Evolutionary conservation across 2,329 filamentous ascomycete genomes (phyloP).

Genomic region (Pseudocercospora musae): DNA sequence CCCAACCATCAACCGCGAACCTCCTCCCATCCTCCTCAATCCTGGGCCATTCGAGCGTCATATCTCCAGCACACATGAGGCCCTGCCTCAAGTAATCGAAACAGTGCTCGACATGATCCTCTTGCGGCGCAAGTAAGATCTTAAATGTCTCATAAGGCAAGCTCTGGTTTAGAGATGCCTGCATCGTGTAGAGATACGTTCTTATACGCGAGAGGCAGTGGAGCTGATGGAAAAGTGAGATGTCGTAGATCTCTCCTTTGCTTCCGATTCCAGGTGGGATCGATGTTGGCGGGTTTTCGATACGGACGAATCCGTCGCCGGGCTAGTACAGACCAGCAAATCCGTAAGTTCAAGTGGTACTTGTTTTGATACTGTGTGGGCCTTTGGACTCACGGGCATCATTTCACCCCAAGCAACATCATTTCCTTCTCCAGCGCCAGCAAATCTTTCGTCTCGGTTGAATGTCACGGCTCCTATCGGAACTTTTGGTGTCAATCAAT

Average conservation of each 20-base stretch:
- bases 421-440: conserved; percentile 19
- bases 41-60: conserved; percentile 34
- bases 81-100: conserved; percentile 33
- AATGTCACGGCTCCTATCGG: conserved; percentile 19
- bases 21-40: conserved; percentile 30
- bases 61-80: conserved; percentile 30
- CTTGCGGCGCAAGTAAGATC: conserved; percentile 22
- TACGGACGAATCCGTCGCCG: conserved; percentile 36
- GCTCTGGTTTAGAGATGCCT: conserved; percentile 61
- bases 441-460: conserved; percentile 27
- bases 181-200: conserved; percentile 81
- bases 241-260: conserved; percentile 31
- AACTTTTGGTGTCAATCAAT: not conserved
- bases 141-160: conserved; percentile 20
- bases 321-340: conserved; percentile 6
- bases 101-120: conserved; percentile 31
- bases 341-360: not conserved
- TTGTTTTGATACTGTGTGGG: no score
- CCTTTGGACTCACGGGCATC: conserved; percentile 24
- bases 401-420: conserved; percentile 32
- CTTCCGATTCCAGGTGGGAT: conserved; percentile 30
- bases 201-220: conserved; percentile 36
- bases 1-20: conserved; percentile 37
- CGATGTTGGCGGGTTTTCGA: conserved; percentile 24
- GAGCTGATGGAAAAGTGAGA: conserved; percentile 37